Base-by-base conservation (phyloP, 352 stramenopile species). In the Globisporangium splendens region DNA sequence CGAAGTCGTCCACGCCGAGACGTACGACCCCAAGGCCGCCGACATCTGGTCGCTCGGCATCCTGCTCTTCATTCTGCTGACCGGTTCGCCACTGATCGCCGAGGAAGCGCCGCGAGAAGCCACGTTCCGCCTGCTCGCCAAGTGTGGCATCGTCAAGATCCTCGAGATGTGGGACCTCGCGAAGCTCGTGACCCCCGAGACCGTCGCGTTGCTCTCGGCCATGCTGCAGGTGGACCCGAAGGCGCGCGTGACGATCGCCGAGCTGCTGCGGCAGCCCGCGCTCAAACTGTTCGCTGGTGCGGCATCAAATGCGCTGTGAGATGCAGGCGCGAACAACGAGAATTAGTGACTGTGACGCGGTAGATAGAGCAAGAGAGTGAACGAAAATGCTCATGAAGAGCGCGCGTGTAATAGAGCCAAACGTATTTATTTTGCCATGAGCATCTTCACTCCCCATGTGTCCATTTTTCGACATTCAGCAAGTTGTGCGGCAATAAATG, bases 41-140 rank as follows among this genome's bases (percentile, higher is more conserved):
- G 75, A 85, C 44, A 42, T 85, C 28, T 87, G 73, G 77, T 80
- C 77, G n/a, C 60, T 87, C 14, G 73, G 77, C n/a, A 70, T 84
- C 42, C 43, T 87, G 63, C 61, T 84, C 15, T 87, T 83, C 59
- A 72, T 84, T n/a, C 42, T 86, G 66, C 56, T 86, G 13, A 80
- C 77, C 0, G 77, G 77, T 13, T 79, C 74, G 12, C 73, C 68
- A n/a, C 62, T 80, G n/a, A 62, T 78, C 31, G 61, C 75, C 4
- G 63, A 76, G 20, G 66, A 72, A 11, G 54, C 55, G 3, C 49
- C 63, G 3, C 59, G 62, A 13, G 72, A 76, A 3, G 69, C 71
- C 5, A 83, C 77, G 28, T 62, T 86, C 1, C 67, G 68, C 17
- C 63, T 83, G 31, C 59, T 86, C 24, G 51, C 48, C 41, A 79